phyloP scores from a whole-genome alignment of 2,329 filamentous ascomycete genomes.

The Thielaviopsis punctulata region DNA sequence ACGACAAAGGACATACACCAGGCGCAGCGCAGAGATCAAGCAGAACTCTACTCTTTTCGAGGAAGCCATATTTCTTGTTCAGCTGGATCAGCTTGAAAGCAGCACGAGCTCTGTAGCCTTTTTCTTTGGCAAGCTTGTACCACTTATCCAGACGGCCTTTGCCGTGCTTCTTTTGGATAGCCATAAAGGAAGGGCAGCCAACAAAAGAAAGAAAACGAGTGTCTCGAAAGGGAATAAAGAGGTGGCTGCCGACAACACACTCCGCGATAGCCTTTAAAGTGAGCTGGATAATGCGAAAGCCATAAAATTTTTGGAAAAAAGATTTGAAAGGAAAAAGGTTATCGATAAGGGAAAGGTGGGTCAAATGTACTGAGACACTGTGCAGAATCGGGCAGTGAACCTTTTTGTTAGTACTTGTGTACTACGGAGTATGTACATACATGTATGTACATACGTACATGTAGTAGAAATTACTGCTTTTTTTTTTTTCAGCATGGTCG shows the following conservation, averaged over 20 bases:
- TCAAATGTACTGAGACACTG: background rate
- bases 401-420: too few species aligned
- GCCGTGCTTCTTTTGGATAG: constrained; percentile 96
- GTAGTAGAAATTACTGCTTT: too few species aligned
- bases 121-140: constrained; percentile 97
- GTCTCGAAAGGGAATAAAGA: background rate
- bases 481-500: too few species aligned
- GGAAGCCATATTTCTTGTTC: constrained; percentile 97
- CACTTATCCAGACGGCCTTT: constrained; percentile 98
- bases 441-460: too few species aligned
- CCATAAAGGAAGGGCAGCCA: constrained; percentile 39
- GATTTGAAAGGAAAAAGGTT: constrained; percentile 2
- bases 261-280: constrained; percentile 5
- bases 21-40: constrained; percentile 96
- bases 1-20: constrained; percentile 40
- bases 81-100: constrained; percentile 96
- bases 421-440: too few species aligned
- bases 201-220: background rate
- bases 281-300: background rate
- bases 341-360: constrained; percentile 7
- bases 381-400: background rate
- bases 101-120: constrained; percentile 86
- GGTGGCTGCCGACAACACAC: background rate
- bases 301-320: constrained; percentile 9
- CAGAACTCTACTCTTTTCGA: constrained; percentile 90